phyloP scores from a whole-genome alignment of 164 flowering plant genomes.

The Cinnamomum chago region DNA sequence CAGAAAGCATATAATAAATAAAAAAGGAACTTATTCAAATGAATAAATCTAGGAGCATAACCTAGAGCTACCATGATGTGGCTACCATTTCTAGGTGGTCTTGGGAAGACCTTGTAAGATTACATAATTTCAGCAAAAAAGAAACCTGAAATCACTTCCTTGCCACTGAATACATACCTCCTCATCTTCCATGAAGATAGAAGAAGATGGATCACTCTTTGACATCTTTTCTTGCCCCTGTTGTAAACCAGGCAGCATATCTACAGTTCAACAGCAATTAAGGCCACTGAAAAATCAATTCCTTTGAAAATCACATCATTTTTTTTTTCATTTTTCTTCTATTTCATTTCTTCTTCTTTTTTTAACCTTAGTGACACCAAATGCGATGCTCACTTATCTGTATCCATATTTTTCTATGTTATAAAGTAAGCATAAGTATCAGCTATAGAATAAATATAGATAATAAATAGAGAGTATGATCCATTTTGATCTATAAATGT shows the following conservation, averaged over 20 bases:
- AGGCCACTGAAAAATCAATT: not conserved
- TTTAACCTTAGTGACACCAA: not conserved
- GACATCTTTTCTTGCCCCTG: conserved; percentile 99
- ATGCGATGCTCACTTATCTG: not conserved
- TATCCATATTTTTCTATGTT: not conserved
- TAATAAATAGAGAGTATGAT: not conserved
- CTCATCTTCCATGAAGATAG: conserved; percentile 93
- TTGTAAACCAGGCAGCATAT: conserved; percentile 80
- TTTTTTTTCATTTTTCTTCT: not conserved
- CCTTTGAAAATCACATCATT: too few relatives aligned
- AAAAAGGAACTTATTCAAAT: too few relatives aligned
- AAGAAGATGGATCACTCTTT: conserved; percentile 85
- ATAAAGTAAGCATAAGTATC: not conserved
- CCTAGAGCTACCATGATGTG: not conserved
- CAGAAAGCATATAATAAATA: too few relatives aligned
- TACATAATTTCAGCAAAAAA: too few relatives aligned
- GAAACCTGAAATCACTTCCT: not conserved
- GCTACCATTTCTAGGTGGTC: not conserved
- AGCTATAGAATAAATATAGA: not conserved
- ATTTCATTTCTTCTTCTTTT: not conserved
- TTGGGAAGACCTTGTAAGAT: not conserved
- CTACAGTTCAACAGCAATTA: conserved; percentile 33
- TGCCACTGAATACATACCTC: conserved; percentile 50
- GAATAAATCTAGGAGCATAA: not conserved
- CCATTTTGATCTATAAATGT: not conserved